Evolutionary conservation across 1,284 basidiomycete species (phyloP).

Genomic region (Ganoderma lingzhi): DNA sequence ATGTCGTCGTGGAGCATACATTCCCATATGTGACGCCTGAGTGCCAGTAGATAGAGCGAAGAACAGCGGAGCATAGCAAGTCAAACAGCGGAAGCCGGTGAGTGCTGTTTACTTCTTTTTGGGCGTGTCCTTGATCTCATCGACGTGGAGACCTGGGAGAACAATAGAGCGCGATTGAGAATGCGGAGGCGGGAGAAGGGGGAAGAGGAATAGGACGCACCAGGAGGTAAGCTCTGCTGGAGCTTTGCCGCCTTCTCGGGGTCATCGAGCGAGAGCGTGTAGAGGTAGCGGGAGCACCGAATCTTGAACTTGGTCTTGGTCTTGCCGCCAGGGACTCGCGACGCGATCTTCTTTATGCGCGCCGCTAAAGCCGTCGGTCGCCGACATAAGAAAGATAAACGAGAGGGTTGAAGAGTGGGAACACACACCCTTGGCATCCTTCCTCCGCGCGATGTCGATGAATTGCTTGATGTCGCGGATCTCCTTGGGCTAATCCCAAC

Average conservation of each 20-base stretch:
- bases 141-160: slow-evolving; percentile 63
- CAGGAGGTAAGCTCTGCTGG: slow-evolving; percentile 94
- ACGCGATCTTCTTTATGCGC: slow-evolving; percentile 94
- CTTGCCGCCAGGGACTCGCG: slow-evolving; percentile 76
- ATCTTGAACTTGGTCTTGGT: slow-evolving; percentile 98
- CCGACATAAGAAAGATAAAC: slow-evolving; percentile 29
- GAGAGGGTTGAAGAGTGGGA: slow-evolving; percentile 24
- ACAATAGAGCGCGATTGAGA: not conserved
- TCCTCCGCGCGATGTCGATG: slow-evolving; percentile 94
- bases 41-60: slow-evolving; percentile 13
- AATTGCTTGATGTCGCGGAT: slow-evolving; percentile 99
- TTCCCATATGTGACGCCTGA: slow-evolving; percentile 27
- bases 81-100: slow-evolving; percentile 3
- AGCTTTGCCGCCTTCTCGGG: slow-evolving; percentile 99
- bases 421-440: slow-evolving; percentile 80
- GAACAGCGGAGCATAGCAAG: slow-evolving; percentile 17
- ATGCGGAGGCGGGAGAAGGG: not conserved
- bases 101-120: slow-evolving; percentile 72
- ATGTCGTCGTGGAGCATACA: slow-evolving; percentile 33
- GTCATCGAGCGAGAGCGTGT: slow-evolving; percentile 96
- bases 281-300: slow-evolving; percentile 96
- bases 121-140: slow-evolving; percentile 68
- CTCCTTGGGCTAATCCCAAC: slow-evolving; percentile 86
- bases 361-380: slow-evolving; percentile 67
- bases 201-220: slow-evolving; percentile 55